Conservation (phyloP, 169 alveolate genomes). For the Toxoplasma gondii region DNA sequence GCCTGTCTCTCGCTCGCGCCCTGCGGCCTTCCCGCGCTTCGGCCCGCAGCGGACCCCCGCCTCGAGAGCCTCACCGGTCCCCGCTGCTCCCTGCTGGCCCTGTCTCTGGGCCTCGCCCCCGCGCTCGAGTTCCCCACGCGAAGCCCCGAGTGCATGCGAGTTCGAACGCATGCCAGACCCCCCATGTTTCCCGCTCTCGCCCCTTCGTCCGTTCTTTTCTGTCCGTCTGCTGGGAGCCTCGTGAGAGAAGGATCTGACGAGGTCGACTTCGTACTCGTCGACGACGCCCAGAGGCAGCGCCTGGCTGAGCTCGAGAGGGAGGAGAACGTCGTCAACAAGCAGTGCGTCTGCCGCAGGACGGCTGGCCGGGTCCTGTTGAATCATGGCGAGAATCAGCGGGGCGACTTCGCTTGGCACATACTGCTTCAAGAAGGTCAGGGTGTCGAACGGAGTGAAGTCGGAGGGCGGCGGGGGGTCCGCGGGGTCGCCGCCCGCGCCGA, state of each 20-base stretch:
- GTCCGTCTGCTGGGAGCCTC: neutral
- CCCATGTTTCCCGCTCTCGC: neutral
- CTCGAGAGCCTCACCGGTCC: neutral
- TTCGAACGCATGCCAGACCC: too few relatives aligned
- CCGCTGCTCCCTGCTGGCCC: too few relatives aligned
- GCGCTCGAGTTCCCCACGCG: neutral
- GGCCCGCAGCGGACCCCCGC: too few relatives aligned
- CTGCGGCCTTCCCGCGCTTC: too few relatives aligned
- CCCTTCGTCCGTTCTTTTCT: neutral
- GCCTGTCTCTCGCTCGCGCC: too few relatives aligned
- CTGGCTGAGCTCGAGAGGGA: constrained; percentile 28
- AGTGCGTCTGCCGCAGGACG: constrained; percentile 42
- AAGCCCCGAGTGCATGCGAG: neutral
- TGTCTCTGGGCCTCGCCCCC: neutral
- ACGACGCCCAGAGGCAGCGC: neutral
- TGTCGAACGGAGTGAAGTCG: constrained; percentile 18
- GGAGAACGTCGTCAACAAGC: constrained; percentile 20
- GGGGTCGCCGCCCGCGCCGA: neutral
- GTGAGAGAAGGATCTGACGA: neutral
- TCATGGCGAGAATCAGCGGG: constrained; percentile 36
- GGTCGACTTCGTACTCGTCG: neutral
- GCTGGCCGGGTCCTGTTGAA: constrained; percentile 39
- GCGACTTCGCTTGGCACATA: constrained; percentile 36
- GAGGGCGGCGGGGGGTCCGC: neutral
- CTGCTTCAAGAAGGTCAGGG: neutral